Conservation (phyloP, 257 asterid species). For the Anisodus tanguticus region DNA sequence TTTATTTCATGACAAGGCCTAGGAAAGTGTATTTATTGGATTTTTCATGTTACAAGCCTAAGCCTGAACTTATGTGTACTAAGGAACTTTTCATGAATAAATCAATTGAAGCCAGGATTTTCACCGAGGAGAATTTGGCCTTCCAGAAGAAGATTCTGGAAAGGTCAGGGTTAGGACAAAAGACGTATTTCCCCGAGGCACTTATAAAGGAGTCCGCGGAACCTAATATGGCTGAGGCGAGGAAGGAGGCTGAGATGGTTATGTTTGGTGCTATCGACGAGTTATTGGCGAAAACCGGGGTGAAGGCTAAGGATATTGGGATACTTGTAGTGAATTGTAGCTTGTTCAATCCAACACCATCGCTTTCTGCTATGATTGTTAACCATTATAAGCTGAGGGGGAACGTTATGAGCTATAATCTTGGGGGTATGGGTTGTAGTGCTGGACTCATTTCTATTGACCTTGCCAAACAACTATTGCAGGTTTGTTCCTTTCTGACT, state of each 20-base stretch:
- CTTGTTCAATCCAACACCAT: constrained; percentile 55
- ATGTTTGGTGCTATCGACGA: constrained; percentile 56
- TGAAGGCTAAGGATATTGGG: constrained; percentile 53
- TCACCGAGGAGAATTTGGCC: constrained; percentile 39
- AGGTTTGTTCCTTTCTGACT: constrained; percentile 34
- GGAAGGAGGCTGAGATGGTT: constrained; percentile 52
- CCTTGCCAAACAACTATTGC: constrained; percentile 58
- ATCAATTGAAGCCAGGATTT: constrained; percentile 28
- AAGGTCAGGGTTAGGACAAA: constrained; percentile 42
- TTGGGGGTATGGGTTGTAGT: constrained; percentile 72
- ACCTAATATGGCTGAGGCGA: constrained; percentile 41
- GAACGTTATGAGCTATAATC: constrained; percentile 53
- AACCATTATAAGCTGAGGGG: constrained; percentile 62
- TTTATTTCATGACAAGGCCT: constrained; percentile 38
- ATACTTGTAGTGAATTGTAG: constrained; percentile 55
- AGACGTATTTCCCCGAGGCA: constrained; percentile 36
- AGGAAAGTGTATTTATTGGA: constrained; percentile 45
- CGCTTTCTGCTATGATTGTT: constrained; percentile 57
- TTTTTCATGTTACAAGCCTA: constrained; percentile 47
- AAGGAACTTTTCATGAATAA: constrained; percentile 26
- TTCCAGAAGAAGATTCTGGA: constrained; percentile 45
- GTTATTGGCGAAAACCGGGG: constrained; percentile 47
- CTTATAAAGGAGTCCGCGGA: constrained; percentile 34
- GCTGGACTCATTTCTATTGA: constrained; percentile 55
- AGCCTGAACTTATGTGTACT: constrained; percentile 35